phyloP scores from a whole-genome alignment of 2,329 filamentous ascomycete genomes.

The Ramichloridium luteum region DNA sequence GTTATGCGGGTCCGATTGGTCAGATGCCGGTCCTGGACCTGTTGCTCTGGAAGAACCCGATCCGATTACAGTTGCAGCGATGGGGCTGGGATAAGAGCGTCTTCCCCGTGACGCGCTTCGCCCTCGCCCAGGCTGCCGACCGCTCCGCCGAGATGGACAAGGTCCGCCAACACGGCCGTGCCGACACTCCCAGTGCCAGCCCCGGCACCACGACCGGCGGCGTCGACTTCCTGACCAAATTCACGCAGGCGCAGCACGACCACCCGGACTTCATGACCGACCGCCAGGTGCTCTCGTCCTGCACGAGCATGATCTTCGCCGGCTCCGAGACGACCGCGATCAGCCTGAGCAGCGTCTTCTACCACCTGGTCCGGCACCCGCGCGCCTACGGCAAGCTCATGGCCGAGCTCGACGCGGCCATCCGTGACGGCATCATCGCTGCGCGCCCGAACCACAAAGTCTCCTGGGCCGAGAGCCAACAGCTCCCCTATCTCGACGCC shows the following conservation, averaged over 20 bases:
- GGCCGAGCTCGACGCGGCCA: conserved; percentile 50
- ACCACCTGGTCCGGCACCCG: conserved; percentile 57
- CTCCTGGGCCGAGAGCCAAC: conserved; percentile 57
- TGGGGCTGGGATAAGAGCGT: conserved; percentile 56
- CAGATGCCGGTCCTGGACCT: conserved; percentile 63
- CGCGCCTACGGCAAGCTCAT: conserved; percentile 41
- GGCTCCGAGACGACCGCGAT: conserved; percentile 67
- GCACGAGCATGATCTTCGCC: conserved; percentile 59
- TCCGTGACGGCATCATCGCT: conserved; percentile 36
- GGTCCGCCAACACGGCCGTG: conserved; percentile 30
- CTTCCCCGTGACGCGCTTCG: conserved; percentile 63
- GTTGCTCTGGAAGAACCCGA: conserved; percentile 60
- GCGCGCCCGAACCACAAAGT: conserved; percentile 44
- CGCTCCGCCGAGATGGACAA: conserved; percentile 44
- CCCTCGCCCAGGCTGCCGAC: conserved; percentile 53
- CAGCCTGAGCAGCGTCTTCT: conserved; percentile 58
- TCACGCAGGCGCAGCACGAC: conserved; percentile 54
- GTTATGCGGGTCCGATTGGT: conserved; percentile 60
- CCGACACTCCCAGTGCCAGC: conserved; percentile 25
- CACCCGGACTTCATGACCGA: conserved; percentile 62
- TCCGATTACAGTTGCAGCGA: conserved; percentile 52
- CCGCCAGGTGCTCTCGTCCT: conserved; percentile 56
- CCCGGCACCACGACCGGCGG: conserved; percentile 28
- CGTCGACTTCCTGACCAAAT: conserved; percentile 57
- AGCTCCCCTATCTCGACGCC: conserved; percentile 63